Conservation (phyloP, 495 filamentous ascomycete genomes). For the Chaetomium fimeti region DNA sequence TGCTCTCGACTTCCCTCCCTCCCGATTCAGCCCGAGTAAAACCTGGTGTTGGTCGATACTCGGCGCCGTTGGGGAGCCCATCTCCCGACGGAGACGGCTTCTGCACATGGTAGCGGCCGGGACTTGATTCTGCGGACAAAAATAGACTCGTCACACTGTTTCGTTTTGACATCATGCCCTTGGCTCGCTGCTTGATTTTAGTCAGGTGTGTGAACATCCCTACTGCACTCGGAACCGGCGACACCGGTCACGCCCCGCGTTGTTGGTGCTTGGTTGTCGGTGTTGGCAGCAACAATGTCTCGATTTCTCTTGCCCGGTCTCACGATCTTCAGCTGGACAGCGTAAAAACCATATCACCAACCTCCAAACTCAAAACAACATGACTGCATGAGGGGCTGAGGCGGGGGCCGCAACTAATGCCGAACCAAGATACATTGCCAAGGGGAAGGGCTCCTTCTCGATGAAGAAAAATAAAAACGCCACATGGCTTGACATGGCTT, state of each 20-base stretch:
- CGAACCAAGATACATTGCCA: no score
- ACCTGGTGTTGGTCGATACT: background rate
- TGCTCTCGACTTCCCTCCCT: background rate
- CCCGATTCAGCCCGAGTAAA: background rate
- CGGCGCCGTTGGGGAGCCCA: background rate
- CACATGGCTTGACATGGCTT: no score
- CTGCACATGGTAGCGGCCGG: no score
- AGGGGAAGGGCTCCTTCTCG: no score
- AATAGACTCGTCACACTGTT: no score
- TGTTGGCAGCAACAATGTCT: background rate
- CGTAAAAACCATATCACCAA: background rate
- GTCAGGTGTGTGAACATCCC: background rate
- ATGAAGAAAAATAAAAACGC: no score
- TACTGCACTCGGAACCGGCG: background rate
- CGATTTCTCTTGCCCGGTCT: background rate
- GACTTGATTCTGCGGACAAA: no score
- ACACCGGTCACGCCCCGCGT: background rate
- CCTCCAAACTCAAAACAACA: background rate
- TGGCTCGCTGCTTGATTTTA: no score
- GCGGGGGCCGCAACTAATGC: no score
- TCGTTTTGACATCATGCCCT: no score
- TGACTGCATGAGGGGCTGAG: background rate
- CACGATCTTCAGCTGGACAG: background rate
- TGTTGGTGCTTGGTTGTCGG: background rate
- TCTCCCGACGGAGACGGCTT: background rate